Evolutionary conservation across 2,329 filamentous ascomycete species (phyloP), one percentile per base, ranked within the genome.

Genomic region (Penicillium sp.): DNA sequence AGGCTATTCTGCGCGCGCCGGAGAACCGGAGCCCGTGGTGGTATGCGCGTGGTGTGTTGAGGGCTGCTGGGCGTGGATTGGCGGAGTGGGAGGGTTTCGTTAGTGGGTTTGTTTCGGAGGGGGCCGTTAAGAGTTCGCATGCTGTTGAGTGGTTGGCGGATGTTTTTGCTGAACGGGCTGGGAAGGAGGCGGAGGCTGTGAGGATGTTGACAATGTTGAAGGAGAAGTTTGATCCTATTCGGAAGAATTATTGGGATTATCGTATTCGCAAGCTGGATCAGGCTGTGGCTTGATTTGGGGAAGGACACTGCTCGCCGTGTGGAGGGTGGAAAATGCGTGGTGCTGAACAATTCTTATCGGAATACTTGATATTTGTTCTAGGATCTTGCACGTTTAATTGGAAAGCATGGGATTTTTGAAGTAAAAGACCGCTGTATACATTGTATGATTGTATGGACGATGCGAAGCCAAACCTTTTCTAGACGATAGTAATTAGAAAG

Each of bases 21-120:
- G 92, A 97, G 81, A 99, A 97, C 74, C 89, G 92, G 73, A 93
- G 89, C 64, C 84, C 92, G 1, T 99, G 94, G 94, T 94, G 92
- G 73, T 99, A 97, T 74, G 79, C 97, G 14, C 81, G 86, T 32
- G 94, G 90, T 3, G 85, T 91, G 45, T 73, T 95, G 57, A 81
- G 81, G 56, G 89, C 90, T 67, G 85, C 85, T 1, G 85, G 78
- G 8, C 74, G 80, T 37, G 72, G 75, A 4, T 62, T 83, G 47
- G 73, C 66, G 3, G 77, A 79, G 18, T 72, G 85, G 69, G 81
- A 81, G 66, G 74, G 69, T 2, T 84, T 87, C 65, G 83, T 78
- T 18, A 71, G 74, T 57, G 74, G 79, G 61, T 87, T 85, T 67
- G 82, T 82, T 62, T 24, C 59, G 14, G 62, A 68, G 34, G 65